Base-by-base conservation (phyloP, 2,329 filamentous ascomycete species). In the Colletotrichum siamense region DNA sequence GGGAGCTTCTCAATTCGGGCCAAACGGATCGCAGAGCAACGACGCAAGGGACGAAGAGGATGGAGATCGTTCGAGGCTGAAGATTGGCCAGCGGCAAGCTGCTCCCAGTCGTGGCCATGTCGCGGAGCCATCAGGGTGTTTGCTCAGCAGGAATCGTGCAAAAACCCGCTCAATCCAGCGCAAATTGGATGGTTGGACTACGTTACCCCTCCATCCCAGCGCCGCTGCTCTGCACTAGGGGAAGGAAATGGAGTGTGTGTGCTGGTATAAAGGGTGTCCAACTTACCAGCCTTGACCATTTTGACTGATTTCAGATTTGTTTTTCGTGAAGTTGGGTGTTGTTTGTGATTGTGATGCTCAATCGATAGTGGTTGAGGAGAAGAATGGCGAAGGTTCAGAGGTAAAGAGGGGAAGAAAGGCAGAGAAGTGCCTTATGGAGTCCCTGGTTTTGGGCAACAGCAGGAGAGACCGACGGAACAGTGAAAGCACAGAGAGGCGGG, bases 251-350 rank as follows among this genome's bases (percentile, higher is more conserved):
- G 77, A 79, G 30, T 70, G 77, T 32, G 77, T 71, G 77, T 77
- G 65, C 65, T 57, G 69, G 65, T 78, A 80, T 78, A 78, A 79
- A 78, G 79, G 73, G 79, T 73, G 79, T 70, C 30, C 68, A 78
- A 92, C 94, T 85, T 92, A 98, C 95, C 95, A 90, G 96, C 96
- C 92, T 98, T 98, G 91, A 98, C 96, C 96, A 98, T 98, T 93
- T 93, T 98, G 94, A 89, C n/a, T 88, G 81, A 89, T 55, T 87
- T 83, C 80, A 82, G 39, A 82, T 84, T 75, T 81, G 81, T 76
- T 77, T 75, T 77, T 77, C 74, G 79, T 65, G 72, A 69, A 55
- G 52, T 69, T 28, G 2, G 44, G 71, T 73, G 76, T 72, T 63
- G 28, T 44, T 57, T 8, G 61, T 52, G 36, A 64, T 24, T 36